Evolutionary conservation across 2,329 filamentous ascomycete species (phyloP), one percentile per base, ranked within the genome.

Genomic region (Allantophomopsis lycopodina): DNA sequence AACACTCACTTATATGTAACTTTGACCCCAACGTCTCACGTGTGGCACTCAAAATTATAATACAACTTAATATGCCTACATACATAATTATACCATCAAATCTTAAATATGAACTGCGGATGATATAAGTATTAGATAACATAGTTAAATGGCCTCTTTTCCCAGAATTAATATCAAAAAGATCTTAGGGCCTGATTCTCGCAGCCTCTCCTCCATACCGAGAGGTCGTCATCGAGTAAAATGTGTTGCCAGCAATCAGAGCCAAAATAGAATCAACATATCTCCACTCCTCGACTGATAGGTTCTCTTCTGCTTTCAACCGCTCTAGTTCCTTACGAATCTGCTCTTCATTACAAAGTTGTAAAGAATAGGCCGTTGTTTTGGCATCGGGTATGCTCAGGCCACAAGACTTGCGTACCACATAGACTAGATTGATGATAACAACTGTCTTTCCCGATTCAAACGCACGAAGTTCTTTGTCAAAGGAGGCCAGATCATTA

Each of bases 151-250:
- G 18, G 7, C 4, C 4, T 20, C 18, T 20, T 20, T 20, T 4
- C n/a, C n/a, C 18, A 20, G 18, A 20, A 4, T 20, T 4, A 4
- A 20, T 20, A 20, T 20, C 7, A 20, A 20, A 4, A 20, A 4
- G 18, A 20, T 4, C 7, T 7, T 20, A 20, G 18, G 23, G 11
- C 23, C 11, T 28, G 23, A 28, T 28, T 14, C 21, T 30, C 23
- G 43, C 41, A 17, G 31, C 15, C 35, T 45, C 43, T 10, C 43
- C 43, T 7, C 43, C 43, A 38, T 45, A 43, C 10, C 43, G 37
- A 21, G 28, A 34, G 7, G 30, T 40, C 8, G 37, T 40, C 37
- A 43, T 40, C 16, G 37, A 43, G 23, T 38, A 41, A 6, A 45
- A 37, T 12, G 38, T 35, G 35, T 45, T 43, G 4, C 41, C 43